Evolutionary conservation across 352 stramenopile species (phyloP), one percentile per base, ranked within the genome.

Genomic region (Globisporangium spiculum): DNA sequence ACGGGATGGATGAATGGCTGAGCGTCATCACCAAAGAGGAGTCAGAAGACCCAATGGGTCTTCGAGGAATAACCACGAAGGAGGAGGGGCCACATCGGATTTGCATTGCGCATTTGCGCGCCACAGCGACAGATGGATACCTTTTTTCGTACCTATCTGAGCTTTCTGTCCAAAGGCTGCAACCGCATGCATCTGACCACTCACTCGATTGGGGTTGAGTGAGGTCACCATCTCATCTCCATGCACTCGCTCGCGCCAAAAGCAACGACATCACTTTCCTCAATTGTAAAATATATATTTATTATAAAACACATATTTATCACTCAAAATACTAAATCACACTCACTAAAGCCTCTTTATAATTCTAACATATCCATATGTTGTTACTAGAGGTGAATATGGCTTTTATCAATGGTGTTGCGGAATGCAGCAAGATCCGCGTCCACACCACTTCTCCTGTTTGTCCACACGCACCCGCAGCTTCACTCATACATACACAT

Each of bases 141-240:
- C 22, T 30, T 64, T 48, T 55, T 55, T 54, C 38, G 60, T 58
- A 66, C 22, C 44, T 66, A 48, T 66, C 7, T 57, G 60, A 58
- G 60, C 36, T 53, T 62, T 50, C 34, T 18, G 20, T 9, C 10
- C 26, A 48, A 48, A 22, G 16, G 7, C 58, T 53, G 34, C 24
- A 53, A 52, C 44, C 18, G 18, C 6, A 52, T 9, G 18, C 10
- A 5, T 6, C 44, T 8, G 18, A 18, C 44, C 44, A 52, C 44
- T 52, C 59, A 53, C 18, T 65, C 4, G 2, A 52, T 44, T 53
- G 12, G 20, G 20, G 20, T 44, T 63, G n/a, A 32, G 22, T n/a
- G 44, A n/a, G 6, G 44, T 24, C 44, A n/a, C 18, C 44, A 52
- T 52, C 44, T 24, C 44, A 52, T 52, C 44, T 24, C 44, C 18